Evolutionary conservation across 106 monocot species (phyloP).

Genomic region (Acorus calamus): DNA sequence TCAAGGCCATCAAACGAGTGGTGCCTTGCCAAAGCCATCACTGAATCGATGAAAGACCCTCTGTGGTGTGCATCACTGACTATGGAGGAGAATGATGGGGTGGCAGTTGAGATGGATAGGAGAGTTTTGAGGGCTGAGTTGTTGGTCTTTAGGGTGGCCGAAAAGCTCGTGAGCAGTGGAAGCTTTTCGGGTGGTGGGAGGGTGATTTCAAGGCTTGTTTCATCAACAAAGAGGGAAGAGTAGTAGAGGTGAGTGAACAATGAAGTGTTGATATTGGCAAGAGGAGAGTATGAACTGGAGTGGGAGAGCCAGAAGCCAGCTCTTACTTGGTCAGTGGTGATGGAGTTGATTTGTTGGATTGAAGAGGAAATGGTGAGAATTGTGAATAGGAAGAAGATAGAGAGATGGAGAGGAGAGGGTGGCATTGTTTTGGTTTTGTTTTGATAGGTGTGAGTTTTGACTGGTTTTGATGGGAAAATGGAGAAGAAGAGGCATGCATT

Average conservation of each 20-base stretch:
- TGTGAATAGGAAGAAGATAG: conserved; percentile 4
- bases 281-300: conserved; percentile 41
- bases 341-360: conserved; percentile 2
- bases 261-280: conserved; percentile 44
- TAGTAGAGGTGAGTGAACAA: conserved; percentile 80
- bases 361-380: conserved; percentile 16
- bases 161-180: conserved; percentile 32
- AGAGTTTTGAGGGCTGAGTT: conserved; percentile 49
- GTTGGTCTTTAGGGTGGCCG: conserved; percentile 29
- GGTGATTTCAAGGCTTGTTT: conserved; percentile 6
- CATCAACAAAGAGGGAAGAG: conserved; percentile 38
- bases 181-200: conserved; percentile 27
- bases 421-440: no score
- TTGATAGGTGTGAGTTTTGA: no score
- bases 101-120: conserved; percentile 39
- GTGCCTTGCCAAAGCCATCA: conserved; percentile 35
- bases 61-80: conserved; percentile 22
- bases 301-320: conserved; percentile 66
- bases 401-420: conserved; percentile 15
- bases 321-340: conserved; percentile 28
- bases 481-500: no score
- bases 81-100: conserved; percentile 50
- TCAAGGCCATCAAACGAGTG: conserved; percentile 60
- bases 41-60: conserved; percentile 41
- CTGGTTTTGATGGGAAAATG: no score